A percentile compares a stretch with the other conserved stretches of the same genome.
phyloP scores from a whole-genome alignment of 1,284 basidiomycete species.

The Naganishia sp. region DNA sequence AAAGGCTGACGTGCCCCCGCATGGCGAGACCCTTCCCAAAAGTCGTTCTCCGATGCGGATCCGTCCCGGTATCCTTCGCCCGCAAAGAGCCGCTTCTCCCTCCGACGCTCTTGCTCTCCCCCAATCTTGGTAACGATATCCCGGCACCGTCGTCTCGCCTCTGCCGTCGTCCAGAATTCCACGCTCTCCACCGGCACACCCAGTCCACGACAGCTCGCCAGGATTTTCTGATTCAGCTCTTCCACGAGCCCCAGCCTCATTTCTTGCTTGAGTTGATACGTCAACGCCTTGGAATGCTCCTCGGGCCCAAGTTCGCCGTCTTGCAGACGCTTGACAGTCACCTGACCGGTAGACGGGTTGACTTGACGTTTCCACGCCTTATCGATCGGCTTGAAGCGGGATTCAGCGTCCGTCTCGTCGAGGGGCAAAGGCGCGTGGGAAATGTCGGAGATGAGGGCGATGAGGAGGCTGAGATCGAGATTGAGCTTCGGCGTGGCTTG shows the following conservation, averaged over 20 bases:
- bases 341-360: slow-evolving; percentile 1
- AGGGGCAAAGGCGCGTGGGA: slow-evolving; percentile 69
- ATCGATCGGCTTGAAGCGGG: slow-evolving; percentile 63
- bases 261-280: slow-evolving; percentile 69
- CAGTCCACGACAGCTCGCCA: background rate
- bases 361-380: slow-evolving; percentile 49
- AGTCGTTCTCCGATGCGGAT: slow-evolving; percentile 36
- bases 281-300: slow-evolving; percentile 65
- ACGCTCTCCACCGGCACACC: slow-evolving; percentile 42
- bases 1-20: slow-evolving; percentile 41
- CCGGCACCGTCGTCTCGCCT: slow-evolving; percentile 58
- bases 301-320: slow-evolving; percentile 47
- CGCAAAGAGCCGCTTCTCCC: slow-evolving; percentile 23
- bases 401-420: slow-evolving; percentile 59
- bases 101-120: slow-evolving; percentile 24
- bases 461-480: slow-evolving; percentile 75
- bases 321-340: slow-evolving; percentile 4
- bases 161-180: slow-evolving; percentile 74
- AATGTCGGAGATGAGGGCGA: slow-evolving; percentile 78
- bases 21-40: slow-evolving; percentile 50
- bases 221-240: slow-evolving; percentile 49
- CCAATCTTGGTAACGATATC: slow-evolving; percentile 32
- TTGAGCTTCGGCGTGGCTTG: slow-evolving; percentile 66
- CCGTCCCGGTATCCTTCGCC: background rate
- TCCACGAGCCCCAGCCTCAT: slow-evolving; percentile 67